Conservation (phyloP, 1,284 basidiomycete genomes). For the Ceratobasidium sp. region DNA sequence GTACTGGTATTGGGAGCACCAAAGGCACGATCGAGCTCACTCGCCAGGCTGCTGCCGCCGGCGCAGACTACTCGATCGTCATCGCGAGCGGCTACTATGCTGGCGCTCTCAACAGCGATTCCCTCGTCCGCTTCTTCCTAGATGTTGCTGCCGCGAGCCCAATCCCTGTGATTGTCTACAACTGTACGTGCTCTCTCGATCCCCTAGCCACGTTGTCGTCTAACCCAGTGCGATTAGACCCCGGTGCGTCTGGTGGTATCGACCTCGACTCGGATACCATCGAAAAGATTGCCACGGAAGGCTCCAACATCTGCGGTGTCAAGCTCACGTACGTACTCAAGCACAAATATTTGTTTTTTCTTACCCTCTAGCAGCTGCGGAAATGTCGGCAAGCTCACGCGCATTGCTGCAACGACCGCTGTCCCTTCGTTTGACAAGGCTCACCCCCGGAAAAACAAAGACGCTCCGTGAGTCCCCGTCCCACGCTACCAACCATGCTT, state of each 20-base stretch:
- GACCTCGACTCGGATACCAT: slow-evolving; percentile 90
- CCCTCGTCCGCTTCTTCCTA: slow-evolving; percentile 83
- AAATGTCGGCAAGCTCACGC: slow-evolving; percentile 89
- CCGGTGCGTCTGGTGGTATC: slow-evolving; percentile 85
- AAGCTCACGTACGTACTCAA: slow-evolving; percentile 80
- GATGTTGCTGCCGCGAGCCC: slow-evolving; percentile 83
- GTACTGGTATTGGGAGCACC: slow-evolving; percentile 85
- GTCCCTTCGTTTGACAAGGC: slow-evolving; percentile 67
- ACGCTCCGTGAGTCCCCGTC: slow-evolving; percentile 60
- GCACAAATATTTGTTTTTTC: neutral
- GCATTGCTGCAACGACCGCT: slow-evolving; percentile 79
- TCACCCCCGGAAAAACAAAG: slow-evolving; percentile 74
- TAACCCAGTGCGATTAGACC: slow-evolving; percentile 63
- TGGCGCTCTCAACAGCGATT: slow-evolving; percentile 75
- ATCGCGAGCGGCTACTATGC: slow-evolving; percentile 90
- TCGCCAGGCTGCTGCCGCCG: slow-evolving; percentile 80
- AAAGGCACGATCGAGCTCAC: slow-evolving; percentile 82
- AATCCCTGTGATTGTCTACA: slow-evolving; percentile 91
- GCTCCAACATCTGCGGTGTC: slow-evolving; percentile 82
- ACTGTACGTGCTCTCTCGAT: slow-evolving; percentile 69
- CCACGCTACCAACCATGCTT: neutral
- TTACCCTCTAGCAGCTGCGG: slow-evolving; percentile 71
- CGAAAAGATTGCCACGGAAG: slow-evolving; percentile 78
- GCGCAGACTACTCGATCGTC: slow-evolving; percentile 88
- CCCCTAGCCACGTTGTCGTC: slow-evolving; percentile 48